Conservation (phyloP, 129 eudicot genomes). For the Heracleum sosnowskyi region DNA sequence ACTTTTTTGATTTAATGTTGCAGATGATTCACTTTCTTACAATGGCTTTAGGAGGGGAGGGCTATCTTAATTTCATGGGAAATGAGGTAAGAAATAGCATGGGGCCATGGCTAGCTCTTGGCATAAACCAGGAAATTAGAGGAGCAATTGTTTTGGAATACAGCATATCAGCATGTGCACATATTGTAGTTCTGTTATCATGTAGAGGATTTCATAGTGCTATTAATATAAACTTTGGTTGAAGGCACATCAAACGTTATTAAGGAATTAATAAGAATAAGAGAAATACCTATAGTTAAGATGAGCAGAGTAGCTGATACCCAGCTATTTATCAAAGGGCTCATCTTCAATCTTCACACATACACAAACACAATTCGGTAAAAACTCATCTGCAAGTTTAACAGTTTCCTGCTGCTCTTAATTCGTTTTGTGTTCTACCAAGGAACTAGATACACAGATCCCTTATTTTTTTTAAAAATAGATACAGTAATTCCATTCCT, state of each 20-base stretch:
- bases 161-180: neutral
- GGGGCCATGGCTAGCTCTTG: neutral
- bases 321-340: neutral
- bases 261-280: neutral
- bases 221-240: neutral
- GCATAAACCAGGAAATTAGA: neutral
- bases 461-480: neutral
- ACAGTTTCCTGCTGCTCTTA: neutral
- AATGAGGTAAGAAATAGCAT: constrained; percentile 58
- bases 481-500: constrained; percentile 3
- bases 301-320: neutral
- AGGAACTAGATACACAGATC: neutral
- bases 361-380: neutral
- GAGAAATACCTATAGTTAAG: neutral
- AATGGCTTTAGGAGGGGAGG: constrained; percentile 99
- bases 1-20: constrained; percentile 10
- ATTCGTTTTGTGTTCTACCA: neutral
- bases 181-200: neutral
- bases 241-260: neutral
- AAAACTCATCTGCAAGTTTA: neutral
- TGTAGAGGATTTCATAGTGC: neutral
- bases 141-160: neutral
- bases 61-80: constrained; percentile 99
- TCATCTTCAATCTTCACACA: neutral
- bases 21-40: constrained; percentile 98